A percentile compares a stretch with the other conserved stretches of the same genome.
Conservation (phyloP, 2,329 filamentous ascomycete species). For the Gliomastix tumulicola region DNA sequence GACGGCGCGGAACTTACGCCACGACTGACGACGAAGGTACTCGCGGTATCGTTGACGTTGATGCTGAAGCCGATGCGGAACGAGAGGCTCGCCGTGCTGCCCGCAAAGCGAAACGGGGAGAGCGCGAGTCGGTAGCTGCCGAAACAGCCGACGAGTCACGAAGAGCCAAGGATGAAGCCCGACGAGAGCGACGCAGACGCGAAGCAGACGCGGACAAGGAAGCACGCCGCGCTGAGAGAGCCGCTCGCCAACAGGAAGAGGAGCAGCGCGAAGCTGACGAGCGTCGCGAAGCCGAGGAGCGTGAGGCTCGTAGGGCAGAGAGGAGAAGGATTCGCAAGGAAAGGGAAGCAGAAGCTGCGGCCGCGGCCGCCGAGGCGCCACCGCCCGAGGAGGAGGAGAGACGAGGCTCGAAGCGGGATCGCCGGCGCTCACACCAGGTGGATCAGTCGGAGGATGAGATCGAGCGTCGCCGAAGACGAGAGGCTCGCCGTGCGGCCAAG, state of each 20-base stretch:
- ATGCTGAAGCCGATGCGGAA: conserved; percentile 39
- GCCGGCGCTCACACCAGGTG: conserved; percentile 36
- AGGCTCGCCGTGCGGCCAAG: conserved; percentile 39
- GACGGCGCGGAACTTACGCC: conserved; percentile 42
- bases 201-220: conserved; percentile 56
- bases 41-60: too few species aligned
- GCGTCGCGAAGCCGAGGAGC: conserved; percentile 4
- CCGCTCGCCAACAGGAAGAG: conserved; percentile 37
- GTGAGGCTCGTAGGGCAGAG: conserved; percentile 38
- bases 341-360: conserved; percentile 33
- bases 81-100: conserved; percentile 56
- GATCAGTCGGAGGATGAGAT: conserved; percentile 41
- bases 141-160: conserved; percentile 42
- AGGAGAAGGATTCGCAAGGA: conserved; percentile 42
- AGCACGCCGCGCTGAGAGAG: conserved; percentile 47
- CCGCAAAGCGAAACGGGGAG: conserved; percentile 51
- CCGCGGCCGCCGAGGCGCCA: conserved; percentile 28
- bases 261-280: conserved; percentile 43
- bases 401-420: conserved; percentile 36
- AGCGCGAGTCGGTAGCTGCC: conserved; percentile 33
- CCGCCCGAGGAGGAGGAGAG: conserved; percentile 42
- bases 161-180: conserved; percentile 47
- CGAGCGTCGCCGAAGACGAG: conserved; percentile 45
- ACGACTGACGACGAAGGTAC: conserved; percentile 43
- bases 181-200: conserved; percentile 46